Percentiles rank a stretch among this genome's conserved stretches.
Conservation (phyloP, 345 rosid species). For the Eutrema japonicum region DNA sequence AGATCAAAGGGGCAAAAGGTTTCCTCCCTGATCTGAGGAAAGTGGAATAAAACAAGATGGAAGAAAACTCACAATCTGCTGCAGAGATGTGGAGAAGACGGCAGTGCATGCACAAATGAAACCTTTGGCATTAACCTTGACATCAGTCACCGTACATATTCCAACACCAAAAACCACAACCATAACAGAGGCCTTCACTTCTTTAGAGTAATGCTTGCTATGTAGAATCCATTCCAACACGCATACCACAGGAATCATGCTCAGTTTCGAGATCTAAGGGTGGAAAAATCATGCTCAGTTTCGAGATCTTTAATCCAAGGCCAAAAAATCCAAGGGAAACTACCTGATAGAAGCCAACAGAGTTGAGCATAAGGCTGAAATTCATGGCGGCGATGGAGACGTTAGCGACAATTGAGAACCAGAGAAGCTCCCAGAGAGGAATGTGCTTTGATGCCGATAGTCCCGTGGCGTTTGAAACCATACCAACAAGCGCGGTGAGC, state of each 20-base stretch:
- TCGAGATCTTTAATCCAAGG: slow-evolving; percentile 46
- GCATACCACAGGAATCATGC: slow-evolving; percentile 97
- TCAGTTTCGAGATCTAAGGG: slow-evolving; percentile 81
- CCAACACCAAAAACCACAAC: slow-evolving; percentile 94
- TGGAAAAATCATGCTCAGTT: slow-evolving; percentile 75
- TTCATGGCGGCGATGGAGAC: slow-evolving; percentile 88
- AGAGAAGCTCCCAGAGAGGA: slow-evolving; percentile 95
- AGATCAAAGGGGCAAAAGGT: slow-evolving; percentile 3
- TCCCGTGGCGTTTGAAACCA: slow-evolving; percentile 88
- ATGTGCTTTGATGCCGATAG: slow-evolving; percentile 74
- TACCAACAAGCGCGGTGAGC: slow-evolving; percentile 80
- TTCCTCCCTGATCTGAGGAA: slow-evolving; percentile 16
- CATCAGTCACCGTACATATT: slow-evolving; percentile 94
- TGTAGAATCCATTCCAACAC: slow-evolving; percentile 95
- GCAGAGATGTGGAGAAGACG: slow-evolving; percentile 82
- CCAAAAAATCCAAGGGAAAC: background rate
- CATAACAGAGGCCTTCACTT: slow-evolving; percentile 75
- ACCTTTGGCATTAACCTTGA: slow-evolving; percentile 92
- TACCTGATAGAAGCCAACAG: slow-evolving; percentile 94
- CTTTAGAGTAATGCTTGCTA: slow-evolving; percentile 72
- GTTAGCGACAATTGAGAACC: slow-evolving; percentile 91
- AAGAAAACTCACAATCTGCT: slow-evolving; percentile 80
- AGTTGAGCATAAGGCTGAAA: slow-evolving; percentile 93
- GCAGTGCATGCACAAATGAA: slow-evolving; percentile 87
- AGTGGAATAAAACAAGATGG: background rate